Evolutionary conservation across 371 early-diverging fungal species (phyloP), one percentile per base, ranked within the genome.

Genomic region (Mucor velutinosus): DNA sequence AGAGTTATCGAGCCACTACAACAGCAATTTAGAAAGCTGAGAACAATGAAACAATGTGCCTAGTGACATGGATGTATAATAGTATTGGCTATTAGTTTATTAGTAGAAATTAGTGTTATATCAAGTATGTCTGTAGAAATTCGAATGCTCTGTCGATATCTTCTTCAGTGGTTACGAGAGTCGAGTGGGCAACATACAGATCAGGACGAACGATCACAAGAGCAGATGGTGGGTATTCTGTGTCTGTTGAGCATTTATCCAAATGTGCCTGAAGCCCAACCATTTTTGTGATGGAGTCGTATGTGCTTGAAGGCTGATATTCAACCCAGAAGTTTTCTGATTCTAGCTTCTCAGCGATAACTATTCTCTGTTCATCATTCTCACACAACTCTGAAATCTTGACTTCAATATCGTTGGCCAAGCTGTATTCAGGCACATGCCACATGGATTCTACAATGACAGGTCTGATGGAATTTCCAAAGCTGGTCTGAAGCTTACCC

Each of bases 161-260:
- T 8, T 51, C 14, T 25, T 23, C 51, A 1, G 23, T 23, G 12
- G 25, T 23, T 4, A 27, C 29, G 14, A 39, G 19, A 21, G 30
- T 45, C 12, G 30, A 29, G 11, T 47, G 27, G 14, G 58, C 57
- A 12, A 66, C 43, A 33, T 66, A 66, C 6, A 65, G 30, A 30
- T 62, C 71, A 21, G 71, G 66, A 4, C 71, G 60, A 7, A 71
- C 29, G 25, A 66, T 37, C 1, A 66, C 27, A n/a, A 71, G 30
- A n/a, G 62, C 66, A 12, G 51, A 51, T 12, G 59, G 66, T 11
- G 58, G 56, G 7, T 43, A 15, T 11, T 27, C 8, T 37, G n/a
- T 41, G 17, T 29, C 23, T 51, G 51, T 12, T 51, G 51, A 19
- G 45, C 19, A 19, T 7, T 6, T 19, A n/a, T 45, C 5, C 11